Evolutionary conservation across 495 filamentous ascomycete species (phyloP), one percentile per base, ranked within the genome.

Genomic region (Aspergillus cavernicola): DNA sequence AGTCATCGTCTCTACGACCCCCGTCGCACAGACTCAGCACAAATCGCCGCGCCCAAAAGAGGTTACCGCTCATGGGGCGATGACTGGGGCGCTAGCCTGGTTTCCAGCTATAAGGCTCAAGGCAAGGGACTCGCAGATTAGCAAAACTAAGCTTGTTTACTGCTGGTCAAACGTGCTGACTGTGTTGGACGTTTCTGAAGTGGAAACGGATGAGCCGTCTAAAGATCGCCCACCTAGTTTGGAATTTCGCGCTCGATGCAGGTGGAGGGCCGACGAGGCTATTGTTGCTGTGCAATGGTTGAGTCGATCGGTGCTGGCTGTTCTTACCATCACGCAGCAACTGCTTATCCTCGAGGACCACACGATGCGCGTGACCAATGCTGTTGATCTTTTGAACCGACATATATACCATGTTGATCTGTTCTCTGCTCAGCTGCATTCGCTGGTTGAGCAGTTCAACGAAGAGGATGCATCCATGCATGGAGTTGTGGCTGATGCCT

Each of bases 231-330:
- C 87, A 4, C 85, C 92, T 8, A 81, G 73, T 38, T 80, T 97
- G 6, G 80, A 80, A 24, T 97, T 99, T 68, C 83, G 78, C 48
- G 77, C 90, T 2, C 86, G 91, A 26, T 95, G 86, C 69, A 80
- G 92, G 55, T 99, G 95, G 90, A 89, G 87, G 64, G 85, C 88
- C 24, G 89, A 97, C 37, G 93, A 99, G 73, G 85, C 92, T 13
- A 97, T 99, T 52, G 95, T 96, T 46, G 90, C 90, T 7, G 87
- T 97, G 12, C 93, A 99, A 59, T 99, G 93, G 95, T 74, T 97
- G 24, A 95, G 92, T 62, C 83, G 93, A 51, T 97, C 95, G 16
- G 92, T 99, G 0, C 71, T 97, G 51, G 89, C 87, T 2, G 83
- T 96, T 20, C 71, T 99, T 31, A 97, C 95, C 2, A 90, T 97